These are phyloP conservation scores for Epichloe coenophiala DNA, from an alignment of 2,329 filamentous ascomycete genomes.

Conservation along the genomic window DNA sequence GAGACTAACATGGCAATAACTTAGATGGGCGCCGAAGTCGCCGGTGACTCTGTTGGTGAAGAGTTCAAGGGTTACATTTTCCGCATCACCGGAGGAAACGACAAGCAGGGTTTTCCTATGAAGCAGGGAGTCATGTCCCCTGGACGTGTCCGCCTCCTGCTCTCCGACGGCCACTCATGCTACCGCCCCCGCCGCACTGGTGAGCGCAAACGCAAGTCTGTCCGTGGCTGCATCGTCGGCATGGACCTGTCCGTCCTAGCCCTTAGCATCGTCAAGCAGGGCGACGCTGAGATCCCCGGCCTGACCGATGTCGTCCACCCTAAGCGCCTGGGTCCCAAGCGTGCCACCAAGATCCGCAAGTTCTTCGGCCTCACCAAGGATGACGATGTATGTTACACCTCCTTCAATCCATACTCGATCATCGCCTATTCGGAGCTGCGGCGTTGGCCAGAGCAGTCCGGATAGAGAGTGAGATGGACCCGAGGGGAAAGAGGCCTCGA, in stretches of 20 bases:
- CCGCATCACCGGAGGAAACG: constrained; percentile 98
- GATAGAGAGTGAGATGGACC: constrained; percentile 46
- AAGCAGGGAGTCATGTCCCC: constrained; percentile 99
- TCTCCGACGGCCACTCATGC: constrained; percentile 95
- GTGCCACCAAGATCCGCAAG: constrained; percentile 97
- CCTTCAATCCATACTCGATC: constrained; percentile 42
- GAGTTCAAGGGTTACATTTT: constrained; percentile 99
- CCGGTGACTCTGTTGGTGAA: constrained; percentile 88
- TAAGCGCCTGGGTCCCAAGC: constrained; percentile 99
- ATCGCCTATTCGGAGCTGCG: constrained; percentile 55
- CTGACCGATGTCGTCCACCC: constrained; percentile 96
- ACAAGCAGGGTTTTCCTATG: constrained; percentile 99
- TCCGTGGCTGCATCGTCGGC: constrained; percentile 97
- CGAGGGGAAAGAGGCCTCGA: constrained; percentile 2
- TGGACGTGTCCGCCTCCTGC: constrained; percentile 94
- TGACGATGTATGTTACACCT: constrained; percentile 85
- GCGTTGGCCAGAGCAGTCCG: constrained; percentile 28
- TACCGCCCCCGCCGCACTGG: constrained; percentile 95
- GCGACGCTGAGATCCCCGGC: constrained; percentile 84
- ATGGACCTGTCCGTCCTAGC: constrained; percentile 92
- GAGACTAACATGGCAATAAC: constrained; percentile 18
- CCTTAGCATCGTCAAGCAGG: constrained; percentile 95
- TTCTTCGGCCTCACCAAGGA: constrained; percentile 99
- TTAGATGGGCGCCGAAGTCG: constrained; percentile 80
- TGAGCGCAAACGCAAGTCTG: constrained; percentile 99